Conservation (phyloP, 495 filamentous ascomycete species). For the Talaromyces borbonicus region DNA sequence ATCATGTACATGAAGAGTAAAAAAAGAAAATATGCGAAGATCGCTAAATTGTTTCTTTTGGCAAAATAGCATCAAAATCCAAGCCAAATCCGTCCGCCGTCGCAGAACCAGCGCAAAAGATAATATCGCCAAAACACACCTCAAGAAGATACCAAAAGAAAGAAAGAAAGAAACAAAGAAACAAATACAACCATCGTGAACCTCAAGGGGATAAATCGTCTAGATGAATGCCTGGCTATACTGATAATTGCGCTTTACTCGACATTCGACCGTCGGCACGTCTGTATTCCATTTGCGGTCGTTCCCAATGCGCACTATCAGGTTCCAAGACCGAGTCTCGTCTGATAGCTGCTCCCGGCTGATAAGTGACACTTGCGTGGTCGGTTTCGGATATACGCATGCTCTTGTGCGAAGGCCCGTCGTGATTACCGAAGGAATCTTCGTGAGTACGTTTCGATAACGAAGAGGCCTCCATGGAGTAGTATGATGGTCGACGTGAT, state of each 20-base stretch:
- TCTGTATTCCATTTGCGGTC: conserved; percentile 8
- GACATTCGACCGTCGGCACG: conserved; percentile 9
- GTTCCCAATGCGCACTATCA: background rate
- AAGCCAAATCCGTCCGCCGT: no score
- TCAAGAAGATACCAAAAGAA: background rate
- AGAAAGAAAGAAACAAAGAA: background rate
- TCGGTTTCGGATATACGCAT: conserved; percentile 37
- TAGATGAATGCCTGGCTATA: background rate
- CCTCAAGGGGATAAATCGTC: background rate
- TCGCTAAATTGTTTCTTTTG: no score
- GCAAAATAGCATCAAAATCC: no score
- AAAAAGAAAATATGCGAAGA: background rate
- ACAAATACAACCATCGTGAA: background rate
- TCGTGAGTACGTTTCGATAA: conserved; percentile 30
- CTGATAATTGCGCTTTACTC: background rate
- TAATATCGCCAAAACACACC: no score
- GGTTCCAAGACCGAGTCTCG: conserved; percentile 2
- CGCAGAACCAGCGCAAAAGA: no score
- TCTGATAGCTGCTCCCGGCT: background rate
- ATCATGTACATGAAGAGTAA: conserved; percentile 1
- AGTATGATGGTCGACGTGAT: conserved; percentile 12
- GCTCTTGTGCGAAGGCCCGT: conserved; percentile 36
- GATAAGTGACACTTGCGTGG: conserved; percentile 4
- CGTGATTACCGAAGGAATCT: conserved; percentile 33
- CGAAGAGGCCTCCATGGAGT: conserved; percentile 21